Evolutionary conservation across 139 green algal species (phyloP), one percentile per base, ranked within the genome.

Genomic region (Chlamydomonas sp.): DNA sequence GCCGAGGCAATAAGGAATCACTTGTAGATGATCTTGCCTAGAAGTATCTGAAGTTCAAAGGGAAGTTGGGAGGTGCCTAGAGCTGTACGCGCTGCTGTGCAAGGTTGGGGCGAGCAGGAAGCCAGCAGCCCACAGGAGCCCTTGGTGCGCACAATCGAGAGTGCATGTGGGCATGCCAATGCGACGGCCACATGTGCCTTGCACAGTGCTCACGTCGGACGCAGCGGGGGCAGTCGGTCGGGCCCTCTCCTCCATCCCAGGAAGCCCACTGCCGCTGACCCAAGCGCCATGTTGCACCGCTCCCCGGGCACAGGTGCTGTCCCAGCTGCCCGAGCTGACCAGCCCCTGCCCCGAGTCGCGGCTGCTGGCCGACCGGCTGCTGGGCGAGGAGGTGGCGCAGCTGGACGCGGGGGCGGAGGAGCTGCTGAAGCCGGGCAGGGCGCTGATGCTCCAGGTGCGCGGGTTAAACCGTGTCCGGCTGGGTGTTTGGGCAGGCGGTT

Each of bases 321-420:
- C 20, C 64, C 71, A 83, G 78, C 80, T 86, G 71, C 59, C 81
- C 59, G 69, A 72, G 15, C 71, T 79, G 18, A n/a, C 71, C 60
- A 5, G 20, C 20, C 60, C 81, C 71, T 68, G 71, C 31, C 73
- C 72, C n/a, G 83, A 87, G 62, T 61, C 78, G 16, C 68, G 64
- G 76, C 67, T 80, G 60, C 67, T 87, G 77, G 84, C 89, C 14
- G 73, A 81, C 9, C 20, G 60, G 49, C 72, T 92, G 71, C 91
- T 94, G 72, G 77, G 75, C 1, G 84, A 92, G 16, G 93, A 95
- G 89, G 90, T 94, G 71, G 69, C 83, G 58, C 3, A 14, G 83
- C 74, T 87, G 83, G 83, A 76, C 3, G 77, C 62, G 57, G 64
- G 86, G 61, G 84, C 66, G 18, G 63, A 69, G 78, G 90, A 94